Percentiles rank a stretch among this genome's conserved stretches.
Evolutionary conservation across 169 alveolate genomes (phyloP).

Genomic region (Plasmodium yoelii): DNA sequence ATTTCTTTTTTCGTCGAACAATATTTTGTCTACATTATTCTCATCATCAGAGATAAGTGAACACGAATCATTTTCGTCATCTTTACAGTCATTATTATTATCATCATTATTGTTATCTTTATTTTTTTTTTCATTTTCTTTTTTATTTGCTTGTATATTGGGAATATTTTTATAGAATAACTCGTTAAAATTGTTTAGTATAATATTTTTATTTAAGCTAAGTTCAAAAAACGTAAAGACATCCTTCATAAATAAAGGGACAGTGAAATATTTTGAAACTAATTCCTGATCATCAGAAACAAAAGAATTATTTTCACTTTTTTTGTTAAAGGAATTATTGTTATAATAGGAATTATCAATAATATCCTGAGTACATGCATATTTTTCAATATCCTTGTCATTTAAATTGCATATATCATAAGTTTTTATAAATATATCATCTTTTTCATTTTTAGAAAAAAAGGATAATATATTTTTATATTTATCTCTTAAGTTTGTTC

Average conservation of each 20-base stretch:
- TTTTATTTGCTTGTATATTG: not conserved
- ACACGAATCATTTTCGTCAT: not conserved
- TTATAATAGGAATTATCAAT: constrained; percentile 65
- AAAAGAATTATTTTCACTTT: constrained; percentile 47
- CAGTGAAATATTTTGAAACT: constrained; percentile 59
- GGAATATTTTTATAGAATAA: constrained; percentile 11
- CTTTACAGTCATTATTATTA: not conserved
- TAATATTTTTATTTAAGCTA: constrained; percentile 65
- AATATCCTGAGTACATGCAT: constrained; percentile 27
- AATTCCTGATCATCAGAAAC: constrained; percentile 38
- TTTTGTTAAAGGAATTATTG: constrained; percentile 29
- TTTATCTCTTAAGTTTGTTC: not conserved
- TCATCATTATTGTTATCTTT: not conserved
- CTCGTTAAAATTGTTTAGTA: constrained; percentile 28
- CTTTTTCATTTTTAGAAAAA: constrained; percentile 26
- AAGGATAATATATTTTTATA: constrained; percentile 34
- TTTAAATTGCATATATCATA: constrained; percentile 24
- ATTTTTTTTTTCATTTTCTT: not conserved
- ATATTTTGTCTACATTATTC: constrained; percentile 10
- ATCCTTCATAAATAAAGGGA: constrained; percentile 75
- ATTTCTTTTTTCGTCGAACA: constrained; percentile 32
- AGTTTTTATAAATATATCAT: constrained; percentile 25
- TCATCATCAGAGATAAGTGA: not conserved
- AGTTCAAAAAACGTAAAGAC: constrained; percentile 65
- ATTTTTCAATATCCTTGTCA: constrained; percentile 6